Evolutionary conservation across 2,329 filamentous ascomycete species (phyloP), one percentile per base, ranked within the genome.

Genomic region (Acrodontium crateriforme): DNA sequence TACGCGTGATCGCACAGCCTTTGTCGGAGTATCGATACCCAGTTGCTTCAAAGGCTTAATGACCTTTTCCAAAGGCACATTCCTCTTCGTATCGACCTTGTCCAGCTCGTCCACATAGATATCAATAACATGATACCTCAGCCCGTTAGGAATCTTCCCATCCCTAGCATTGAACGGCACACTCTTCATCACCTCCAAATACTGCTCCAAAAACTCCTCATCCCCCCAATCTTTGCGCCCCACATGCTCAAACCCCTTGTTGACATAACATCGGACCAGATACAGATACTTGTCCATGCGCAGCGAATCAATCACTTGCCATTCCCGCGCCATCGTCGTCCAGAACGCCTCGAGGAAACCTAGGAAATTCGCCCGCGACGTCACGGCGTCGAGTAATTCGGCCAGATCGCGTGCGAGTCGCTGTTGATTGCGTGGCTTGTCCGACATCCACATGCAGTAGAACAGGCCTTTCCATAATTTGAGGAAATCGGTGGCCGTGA

Each of bases 381-480:
- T 67, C 16, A 87, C 60, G 13, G 65, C 58, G 37, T 69, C 64
- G 24, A 78, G 54, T 26, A 94, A 71, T 2, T 59, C 68, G 23
- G 84, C 79, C 30, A 95, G 76, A 37, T 85, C 76, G 40, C 66
- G 60, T 42, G 80, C 79, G 24, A 95, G 77, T 23, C 70, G 70
- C 62, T 93, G 84, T 62, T 94, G 87, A 3, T 80, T 76, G n/a
- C 75, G 60, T 8, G 84, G 77, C 25, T 84, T 80, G 63, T 94
- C 85, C 54, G 78, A 83, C 75, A 93, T 89, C 78, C 83, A 94
- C 60, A 29, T 60, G 69, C 70, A 73, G 65, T 84, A 94, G 63
- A 89, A 94, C 12, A 95, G 70, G 4, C 84, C 87, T 52, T 91
- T 92, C 83, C 84, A 93, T 40, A 95, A 69, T 61, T 93, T 93